These are phyloP conservation scores for Exophiala sideris DNA, from an alignment of 2,329 filamentous ascomycete species.

Conservation along the genomic window DNA sequence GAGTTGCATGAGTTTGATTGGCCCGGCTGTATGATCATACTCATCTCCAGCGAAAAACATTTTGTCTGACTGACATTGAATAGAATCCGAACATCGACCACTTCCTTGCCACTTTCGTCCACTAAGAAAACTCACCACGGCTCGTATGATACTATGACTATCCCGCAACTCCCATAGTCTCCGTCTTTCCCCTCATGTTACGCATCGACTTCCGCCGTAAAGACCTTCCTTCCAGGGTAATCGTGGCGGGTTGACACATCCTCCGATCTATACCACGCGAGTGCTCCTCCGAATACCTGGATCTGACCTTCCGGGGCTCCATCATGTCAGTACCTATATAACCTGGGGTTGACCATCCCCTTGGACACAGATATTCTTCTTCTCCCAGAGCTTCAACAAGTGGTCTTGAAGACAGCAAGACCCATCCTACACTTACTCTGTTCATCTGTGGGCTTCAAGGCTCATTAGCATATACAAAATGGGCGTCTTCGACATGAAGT, in stretches of 20 bases:
- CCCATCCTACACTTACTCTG: neutral
- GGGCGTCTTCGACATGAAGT: conserved; percentile 6
- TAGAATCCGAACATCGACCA: too few species aligned
- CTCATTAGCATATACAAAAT: neutral
- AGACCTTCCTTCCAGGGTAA: neutral
- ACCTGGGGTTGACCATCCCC: too few species aligned
- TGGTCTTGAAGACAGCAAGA: neutral
- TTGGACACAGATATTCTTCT: too few species aligned
- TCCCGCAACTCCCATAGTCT: neutral
- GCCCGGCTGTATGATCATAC: too few species aligned
- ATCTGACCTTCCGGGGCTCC: too few species aligned
- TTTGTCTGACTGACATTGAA: too few species aligned
- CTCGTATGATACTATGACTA: neutral
- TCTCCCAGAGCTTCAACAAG: too few species aligned
- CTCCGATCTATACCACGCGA: neutral
- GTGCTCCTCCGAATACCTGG: neutral
- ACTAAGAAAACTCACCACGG: too few species aligned
- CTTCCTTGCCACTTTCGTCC: too few species aligned
- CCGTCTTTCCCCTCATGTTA: neutral
- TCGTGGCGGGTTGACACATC: neutral
- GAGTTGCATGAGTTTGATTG: too few species aligned
- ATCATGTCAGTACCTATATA: too few species aligned
- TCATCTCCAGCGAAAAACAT: too few species aligned
- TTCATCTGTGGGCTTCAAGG: neutral
- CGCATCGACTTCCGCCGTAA: neutral